Evolutionary conservation across 495 filamentous ascomycete species (phyloP), one percentile per base, ranked within the genome.

Genomic region (Apiosordaria backusii): DNA sequence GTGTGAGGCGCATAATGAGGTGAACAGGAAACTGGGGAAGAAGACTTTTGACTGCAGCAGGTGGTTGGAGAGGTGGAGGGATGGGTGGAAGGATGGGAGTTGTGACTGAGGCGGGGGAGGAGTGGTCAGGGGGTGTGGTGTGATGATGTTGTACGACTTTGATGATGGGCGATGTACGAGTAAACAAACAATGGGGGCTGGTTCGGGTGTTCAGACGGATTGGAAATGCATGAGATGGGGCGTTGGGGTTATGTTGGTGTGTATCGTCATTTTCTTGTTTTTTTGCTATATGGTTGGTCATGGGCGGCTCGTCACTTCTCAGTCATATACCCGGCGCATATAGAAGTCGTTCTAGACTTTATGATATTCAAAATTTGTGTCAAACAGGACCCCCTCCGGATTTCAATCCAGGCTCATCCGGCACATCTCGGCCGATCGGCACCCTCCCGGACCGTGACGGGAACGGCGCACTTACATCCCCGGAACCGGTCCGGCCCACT

Each of bases 1-100:
- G 83, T 99, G 95, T 73, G 90, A 94, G 77, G 95, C 95, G 71
- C 95, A 99, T 83, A 99, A 99, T 81, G 93, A 92, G 70, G 95
- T 99, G 23, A 99, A 99, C 84, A 81, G 84, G 60, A 97, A 97
- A 80, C 74, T 98, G 68, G 95, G 95, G 66, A 98, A 98, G 83
- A 81, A 86, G 71, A 83, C 83, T 71, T 99, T 99, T 83, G 92
- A 99, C 84, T 98, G 95, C 79, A 80, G 79, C 23, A 87, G 85
- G 73, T 97, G 94, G 92, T 88, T 96, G 78, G 93, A 98, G 83
- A 84, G 95, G 77, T 98, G 95, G 95, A 81, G 90, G 80, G 91
- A 87, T 13, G 96, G 95, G 3, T 96, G 92, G 91, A 91, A 89
- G 79, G 93, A 97, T 85, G 94, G 94, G 24, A 77, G 81, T 1